Evolutionary conservation across 306 rosid genomes (phyloP).

Genomic region (Cicer pinnatifidum): DNA sequence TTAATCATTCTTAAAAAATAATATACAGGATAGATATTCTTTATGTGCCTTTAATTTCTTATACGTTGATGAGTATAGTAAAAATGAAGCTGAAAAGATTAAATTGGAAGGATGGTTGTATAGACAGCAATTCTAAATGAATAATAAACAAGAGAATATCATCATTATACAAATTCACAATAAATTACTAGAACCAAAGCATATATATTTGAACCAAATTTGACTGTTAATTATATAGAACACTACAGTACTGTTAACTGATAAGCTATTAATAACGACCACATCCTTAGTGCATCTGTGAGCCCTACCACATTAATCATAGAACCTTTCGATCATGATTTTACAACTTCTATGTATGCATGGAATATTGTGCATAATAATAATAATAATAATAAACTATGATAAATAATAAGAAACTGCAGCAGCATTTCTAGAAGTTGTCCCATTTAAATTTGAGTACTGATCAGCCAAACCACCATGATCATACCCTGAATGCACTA

Average conservation of each 20-base stretch:
- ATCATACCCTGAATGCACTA: slow-evolving; percentile 24
- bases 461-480: slow-evolving; percentile 21
- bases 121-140: background rate
- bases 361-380: background rate
- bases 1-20: background rate
- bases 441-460: slow-evolving; percentile 28
- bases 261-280: slow-evolving; percentile 23
- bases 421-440: background rate
- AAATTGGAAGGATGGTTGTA: background rate
- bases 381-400: background rate
- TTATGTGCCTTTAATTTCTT: background rate
- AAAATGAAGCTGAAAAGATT: background rate
- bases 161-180: slow-evolving; percentile 18
- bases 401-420: slow-evolving; percentile 37
- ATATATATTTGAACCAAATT: slow-evolving; percentile 12
- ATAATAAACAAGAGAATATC: background rate
- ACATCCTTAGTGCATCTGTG: slow-evolving; percentile 17
- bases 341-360: background rate
- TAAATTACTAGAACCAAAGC: background rate
- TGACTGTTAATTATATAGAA: slow-evolving; percentile 13
- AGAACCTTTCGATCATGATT: slow-evolving; percentile 16
- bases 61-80: background rate
- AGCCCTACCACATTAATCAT: slow-evolving; percentile 40
- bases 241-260: background rate
- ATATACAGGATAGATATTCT: background rate